Evolutionary conservation across 2,329 filamentous ascomycete genomes (phyloP).

Genomic region (Ophiostoma himal-ulmi): DNA sequence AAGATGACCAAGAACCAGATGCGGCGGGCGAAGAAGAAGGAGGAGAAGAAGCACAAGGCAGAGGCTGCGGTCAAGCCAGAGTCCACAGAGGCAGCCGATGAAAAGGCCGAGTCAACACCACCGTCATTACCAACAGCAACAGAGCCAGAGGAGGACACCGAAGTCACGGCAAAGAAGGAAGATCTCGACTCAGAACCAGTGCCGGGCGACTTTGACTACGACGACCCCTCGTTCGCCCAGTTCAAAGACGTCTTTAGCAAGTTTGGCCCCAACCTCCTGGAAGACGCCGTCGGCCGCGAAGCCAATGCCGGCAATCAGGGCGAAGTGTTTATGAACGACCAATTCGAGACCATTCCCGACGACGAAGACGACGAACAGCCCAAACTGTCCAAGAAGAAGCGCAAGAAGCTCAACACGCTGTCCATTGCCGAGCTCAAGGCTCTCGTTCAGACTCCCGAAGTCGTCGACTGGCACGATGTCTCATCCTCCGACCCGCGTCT

Average conservation of each 20-base stretch:
- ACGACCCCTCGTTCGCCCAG: constrained; percentile 74
- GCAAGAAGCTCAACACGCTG: constrained; percentile 84
- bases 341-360: constrained; percentile 80
- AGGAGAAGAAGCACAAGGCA: constrained; percentile 63
- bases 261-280: constrained; percentile 62
- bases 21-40: constrained; percentile 90
- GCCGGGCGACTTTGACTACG: constrained; percentile 45
- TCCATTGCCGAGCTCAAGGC: constrained; percentile 93
- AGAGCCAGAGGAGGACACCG: constrained; percentile 31
- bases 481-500: constrained; percentile 83
- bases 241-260: constrained; percentile 78
- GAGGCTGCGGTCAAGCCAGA: neutral
- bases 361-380: constrained; percentile 57
- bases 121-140: neutral
- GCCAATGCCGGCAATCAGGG: constrained; percentile 69
- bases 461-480: constrained; percentile 96
- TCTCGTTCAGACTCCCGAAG: constrained; percentile 80
- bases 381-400: constrained; percentile 89
- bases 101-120: neutral
- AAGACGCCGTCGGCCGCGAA: constrained; percentile 59
- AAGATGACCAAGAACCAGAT: constrained; percentile 94
- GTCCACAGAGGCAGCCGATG: neutral
- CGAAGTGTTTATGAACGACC: constrained; percentile 75
- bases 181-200: constrained; percentile 30
- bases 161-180: neutral